These are phyloP conservation scores for Parafenestella ontariensis DNA, from an alignment of 2,329 filamentous ascomycete species.

Conservation along the genomic window DNA sequence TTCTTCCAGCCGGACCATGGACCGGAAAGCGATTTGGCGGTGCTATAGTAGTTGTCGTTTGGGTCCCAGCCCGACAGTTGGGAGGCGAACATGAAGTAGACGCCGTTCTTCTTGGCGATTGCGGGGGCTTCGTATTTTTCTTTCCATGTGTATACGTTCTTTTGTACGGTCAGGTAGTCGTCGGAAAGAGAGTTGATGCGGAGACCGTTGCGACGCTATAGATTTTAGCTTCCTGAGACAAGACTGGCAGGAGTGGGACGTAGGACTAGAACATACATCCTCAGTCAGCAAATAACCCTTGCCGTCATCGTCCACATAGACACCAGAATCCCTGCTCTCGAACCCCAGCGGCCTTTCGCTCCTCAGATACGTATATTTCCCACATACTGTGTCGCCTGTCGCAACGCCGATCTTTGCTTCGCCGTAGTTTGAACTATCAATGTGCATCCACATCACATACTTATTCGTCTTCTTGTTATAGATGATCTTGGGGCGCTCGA, in stretches of 20 bases:
- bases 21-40: conserved; percentile 62
- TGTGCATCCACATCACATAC: conserved; percentile 75
- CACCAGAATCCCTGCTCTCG: conserved; percentile 65
- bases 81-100: conserved; percentile 72
- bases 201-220: conserved; percentile 62
- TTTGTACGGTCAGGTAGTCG: conserved; percentile 62
- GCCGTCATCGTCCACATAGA: conserved; percentile 69
- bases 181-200: conserved; percentile 64
- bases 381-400: conserved; percentile 65
- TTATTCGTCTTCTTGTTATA: conserved; percentile 69
- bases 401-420: conserved; percentile 72
- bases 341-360: conserved; percentile 57
- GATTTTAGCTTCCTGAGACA: conserved; percentile 11
- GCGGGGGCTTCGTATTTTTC: conserved; percentile 69
- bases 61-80: conserved; percentile 58
- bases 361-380: conserved; percentile 62
- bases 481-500: conserved; percentile 73
- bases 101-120: conserved; percentile 64
- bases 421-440: conserved; percentile 66
- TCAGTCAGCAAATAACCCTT: conserved; percentile 68
- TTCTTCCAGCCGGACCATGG: conserved; percentile 68
- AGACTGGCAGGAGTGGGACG: too few species aligned
- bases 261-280: conserved; percentile 61
- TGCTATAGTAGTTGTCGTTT: conserved; percentile 71
- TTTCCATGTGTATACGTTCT: conserved; percentile 60